These are phyloP conservation scores for Amauroascus niger DNA, from an alignment of 2,329 filamentous ascomycete species.

Conservation along the genomic window DNA sequence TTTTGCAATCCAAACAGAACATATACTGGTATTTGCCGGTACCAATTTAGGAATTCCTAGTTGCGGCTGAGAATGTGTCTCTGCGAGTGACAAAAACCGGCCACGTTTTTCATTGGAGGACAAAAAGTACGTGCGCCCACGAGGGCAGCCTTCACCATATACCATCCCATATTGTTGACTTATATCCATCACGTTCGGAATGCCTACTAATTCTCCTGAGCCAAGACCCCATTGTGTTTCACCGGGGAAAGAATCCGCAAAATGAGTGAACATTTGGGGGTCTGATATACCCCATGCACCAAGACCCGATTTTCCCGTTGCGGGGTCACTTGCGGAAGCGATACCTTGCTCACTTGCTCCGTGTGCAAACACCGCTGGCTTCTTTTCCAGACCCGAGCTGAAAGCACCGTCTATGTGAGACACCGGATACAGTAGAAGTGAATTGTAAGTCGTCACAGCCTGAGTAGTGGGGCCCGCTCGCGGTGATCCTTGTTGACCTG, in stretches of 20 bases:
- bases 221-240: conserved; percentile 68
- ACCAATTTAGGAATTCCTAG: conserved; percentile 69
- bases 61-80: conserved; percentile 50
- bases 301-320: conserved; percentile 53
- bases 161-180: conserved; percentile 77
- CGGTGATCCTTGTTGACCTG: conserved; percentile 44
- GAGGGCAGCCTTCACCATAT: conserved; percentile 76
- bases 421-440: conserved; percentile 67
- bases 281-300: conserved; percentile 76
- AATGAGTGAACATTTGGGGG: conserved; percentile 62
- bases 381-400: conserved; percentile 55
- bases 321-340: conserved; percentile 71
- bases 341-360: conserved; percentile 68
- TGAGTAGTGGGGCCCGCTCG: conserved; percentile 51
- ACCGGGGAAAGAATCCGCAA: conserved; percentile 65
- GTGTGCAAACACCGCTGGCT: conserved; percentile 69
- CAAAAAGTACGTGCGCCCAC: conserved; percentile 70
- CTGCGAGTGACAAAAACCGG: conserved; percentile 58
- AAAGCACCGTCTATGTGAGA: conserved; percentile 74
- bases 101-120: conserved; percentile 64
- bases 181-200: conserved; percentile 82
- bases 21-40: conserved; percentile 59
- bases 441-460: conserved; percentile 75
- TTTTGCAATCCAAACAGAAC: conserved; percentile 83
- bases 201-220: conserved; percentile 61